Percentiles rank a stretch among this genome's conserved stretches.
Conservation (phyloP, 2,329 filamentous ascomycete genomes). For the Diaporthe helianthi region DNA sequence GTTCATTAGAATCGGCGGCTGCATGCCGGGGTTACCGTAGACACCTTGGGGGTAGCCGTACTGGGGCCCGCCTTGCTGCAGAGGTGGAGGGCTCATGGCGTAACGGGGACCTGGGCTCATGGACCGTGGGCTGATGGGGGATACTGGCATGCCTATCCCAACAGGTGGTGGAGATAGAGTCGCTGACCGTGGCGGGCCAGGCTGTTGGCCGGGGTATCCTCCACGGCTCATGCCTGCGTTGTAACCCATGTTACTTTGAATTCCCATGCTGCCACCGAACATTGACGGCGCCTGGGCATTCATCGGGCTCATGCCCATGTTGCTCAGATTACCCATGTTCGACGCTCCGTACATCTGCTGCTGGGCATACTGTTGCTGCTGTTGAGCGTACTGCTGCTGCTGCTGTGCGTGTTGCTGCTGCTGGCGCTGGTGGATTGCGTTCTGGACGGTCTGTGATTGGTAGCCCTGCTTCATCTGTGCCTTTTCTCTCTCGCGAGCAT, state of each 20-base stretch:
- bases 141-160: constrained; percentile 30
- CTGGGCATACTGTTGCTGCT: constrained; percentile 44
- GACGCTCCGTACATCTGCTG: constrained; percentile 42
- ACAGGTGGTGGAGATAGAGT: constrained; percentile 33
- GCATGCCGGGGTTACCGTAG: constrained; percentile 27
- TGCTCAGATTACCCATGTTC: constrained; percentile 45
- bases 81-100: constrained; percentile 33
- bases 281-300: constrained; percentile 39
- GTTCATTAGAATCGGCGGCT: constrained; percentile 30
- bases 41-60: constrained; percentile 26
- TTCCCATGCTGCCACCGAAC: constrained; percentile 38
- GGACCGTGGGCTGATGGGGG: constrained; percentile 27
- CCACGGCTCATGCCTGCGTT: constrained; percentile 38
- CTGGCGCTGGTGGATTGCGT: constrained; percentile 74
- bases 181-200: constrained; percentile 30
- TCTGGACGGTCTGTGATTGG: constrained; percentile 74
- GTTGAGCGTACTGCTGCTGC: constrained; percentile 45
- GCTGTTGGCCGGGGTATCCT: constrained; percentile 22
- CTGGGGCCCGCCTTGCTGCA: constrained; percentile 28
- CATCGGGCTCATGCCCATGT: constrained; percentile 38
- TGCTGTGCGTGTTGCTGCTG: constrained; percentile 45
- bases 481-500: constrained; percentile 80
- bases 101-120: constrained; percentile 33
- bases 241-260: constrained; percentile 31
- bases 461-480: constrained; percentile 72